phyloP scores from a whole-genome alignment of 768 basidiomycete genomes.

The Tylopilus intermedius region DNA sequence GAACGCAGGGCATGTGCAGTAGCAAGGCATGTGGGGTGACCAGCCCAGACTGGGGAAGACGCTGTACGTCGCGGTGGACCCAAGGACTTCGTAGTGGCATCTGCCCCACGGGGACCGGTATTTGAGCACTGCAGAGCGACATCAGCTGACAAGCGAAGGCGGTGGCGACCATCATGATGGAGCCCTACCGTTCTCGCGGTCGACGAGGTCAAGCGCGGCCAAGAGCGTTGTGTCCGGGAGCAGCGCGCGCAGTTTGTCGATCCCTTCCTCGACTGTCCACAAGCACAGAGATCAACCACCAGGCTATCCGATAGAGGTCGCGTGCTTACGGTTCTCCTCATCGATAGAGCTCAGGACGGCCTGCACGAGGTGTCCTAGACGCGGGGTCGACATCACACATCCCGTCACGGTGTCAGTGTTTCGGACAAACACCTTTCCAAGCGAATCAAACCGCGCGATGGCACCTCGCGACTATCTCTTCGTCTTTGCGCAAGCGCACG shows the following conservation, averaged over 20 bases:
- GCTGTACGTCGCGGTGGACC: constrained; percentile 57
- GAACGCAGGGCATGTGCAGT: constrained; percentile 76
- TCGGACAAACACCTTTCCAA: not conserved
- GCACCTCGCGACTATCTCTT: constrained; percentile 46
- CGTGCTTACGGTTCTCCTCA: constrained; percentile 29
- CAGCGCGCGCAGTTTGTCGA: constrained; percentile 52
- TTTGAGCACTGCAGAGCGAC: constrained; percentile 47
- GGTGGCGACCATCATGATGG: not conserved
- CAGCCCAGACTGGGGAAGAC: constrained; percentile 49
- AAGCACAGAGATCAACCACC: not conserved
- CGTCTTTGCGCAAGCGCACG: constrained; percentile 76
- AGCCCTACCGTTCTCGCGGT: constrained; percentile 57
- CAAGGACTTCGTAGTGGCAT: constrained; percentile 61
- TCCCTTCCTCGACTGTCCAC: constrained; percentile 43
- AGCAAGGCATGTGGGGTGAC: constrained; percentile 40
- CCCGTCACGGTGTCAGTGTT: too few species aligned
- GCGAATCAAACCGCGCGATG: constrained; percentile 11
- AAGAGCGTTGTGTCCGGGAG: constrained; percentile 61
- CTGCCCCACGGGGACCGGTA: constrained; percentile 55
- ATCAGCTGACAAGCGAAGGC: not conserved
- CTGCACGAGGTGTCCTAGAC: constrained; percentile 26
- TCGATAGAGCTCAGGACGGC: constrained; percentile 32
- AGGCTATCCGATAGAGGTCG: not conserved
- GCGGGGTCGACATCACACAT: constrained; percentile 17
- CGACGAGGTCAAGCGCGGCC: constrained; percentile 74